Evolutionary conservation across 2,329 filamentous ascomycete species (phyloP).

Genomic region (Fusarium virguliforme): DNA sequence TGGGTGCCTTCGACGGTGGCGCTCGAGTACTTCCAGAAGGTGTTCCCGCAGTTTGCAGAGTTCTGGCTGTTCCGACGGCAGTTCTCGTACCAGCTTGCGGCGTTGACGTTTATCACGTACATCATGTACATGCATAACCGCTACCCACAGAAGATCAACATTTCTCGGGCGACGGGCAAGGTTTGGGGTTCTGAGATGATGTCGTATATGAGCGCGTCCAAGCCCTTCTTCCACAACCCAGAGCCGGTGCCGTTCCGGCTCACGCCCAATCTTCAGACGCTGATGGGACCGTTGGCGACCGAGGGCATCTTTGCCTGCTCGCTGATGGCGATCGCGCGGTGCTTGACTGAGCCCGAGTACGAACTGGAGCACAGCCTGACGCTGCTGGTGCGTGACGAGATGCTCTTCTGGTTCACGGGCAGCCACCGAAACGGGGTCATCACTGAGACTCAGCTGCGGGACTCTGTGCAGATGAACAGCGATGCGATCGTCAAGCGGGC

Average conservation of each 20-base stretch:
- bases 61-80: constrained; percentile 99
- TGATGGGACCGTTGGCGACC: constrained; percentile 96
- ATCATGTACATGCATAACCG: constrained; percentile 97
- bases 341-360: constrained; percentile 88
- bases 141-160: constrained; percentile 95
- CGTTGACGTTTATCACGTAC: constrained; percentile 98
- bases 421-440: constrained; percentile 72
- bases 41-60: constrained; percentile 90
- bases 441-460: constrained; percentile 78
- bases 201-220: constrained; percentile 86
- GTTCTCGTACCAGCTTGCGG: constrained; percentile 95
- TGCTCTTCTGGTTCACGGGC: constrained; percentile 96
- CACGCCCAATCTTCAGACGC: constrained; percentile 93
- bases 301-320: constrained; percentile 97
- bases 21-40: constrained; percentile 89
- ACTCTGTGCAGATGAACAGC: constrained; percentile 87
- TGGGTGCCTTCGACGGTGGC: constrained; percentile 88
- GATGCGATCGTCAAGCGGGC: constrained; percentile 94
- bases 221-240: constrained; percentile 93
- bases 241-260: constrained; percentile 98
- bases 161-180: constrained; percentile 88
- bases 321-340: constrained; percentile 96
- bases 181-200: constrained; percentile 98
- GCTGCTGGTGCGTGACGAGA: constrained; percentile 96
- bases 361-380: constrained; percentile 96